Evolutionary conservation across 805 yeast genomes (phyloP).

Genomic region (Blastobotrys americana): DNA sequence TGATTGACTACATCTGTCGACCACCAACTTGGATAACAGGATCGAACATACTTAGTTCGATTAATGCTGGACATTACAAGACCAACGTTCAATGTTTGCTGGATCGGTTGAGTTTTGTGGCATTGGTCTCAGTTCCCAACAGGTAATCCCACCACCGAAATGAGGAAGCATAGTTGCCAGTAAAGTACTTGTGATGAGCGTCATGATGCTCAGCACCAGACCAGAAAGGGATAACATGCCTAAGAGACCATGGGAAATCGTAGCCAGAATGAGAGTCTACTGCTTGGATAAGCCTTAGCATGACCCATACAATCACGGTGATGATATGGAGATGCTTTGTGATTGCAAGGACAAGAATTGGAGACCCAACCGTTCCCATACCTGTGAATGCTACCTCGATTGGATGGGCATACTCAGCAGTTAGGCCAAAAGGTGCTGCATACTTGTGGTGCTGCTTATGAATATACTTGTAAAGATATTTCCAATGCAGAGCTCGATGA

Average conservation of each 20-base stretch:
- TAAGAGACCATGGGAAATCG: constrained; percentile 94
- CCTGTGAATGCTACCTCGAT: constrained; percentile 86
- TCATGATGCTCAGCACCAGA: constrained; percentile 99
- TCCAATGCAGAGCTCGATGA: constrained; percentile 85
- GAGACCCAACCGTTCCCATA: constrained; percentile 93
- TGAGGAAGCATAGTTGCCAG: constrained; percentile 89
- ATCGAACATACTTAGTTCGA: no score
- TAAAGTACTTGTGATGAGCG: constrained; percentile 91
- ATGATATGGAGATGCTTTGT: constrained; percentile 74
- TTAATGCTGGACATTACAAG: no score
- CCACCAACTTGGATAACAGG: no score
- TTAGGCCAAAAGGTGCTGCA: constrained; percentile 95
- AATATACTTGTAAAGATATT: constrained; percentile 71
- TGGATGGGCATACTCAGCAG: constrained; percentile 98
- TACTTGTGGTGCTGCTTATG: constrained; percentile 97
- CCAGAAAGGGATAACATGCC: constrained; percentile 90
- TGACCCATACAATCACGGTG: constrained; percentile 83
- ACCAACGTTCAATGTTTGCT: no score
- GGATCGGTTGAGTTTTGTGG: constrained; percentile 20
- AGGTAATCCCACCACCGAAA: constrained; percentile 95
- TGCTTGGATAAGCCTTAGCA: constrained; percentile 86
- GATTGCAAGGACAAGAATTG: constrained; percentile 71
- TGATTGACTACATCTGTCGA: no score
- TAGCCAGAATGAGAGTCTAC: constrained; percentile 97
- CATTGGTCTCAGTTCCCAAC: constrained; percentile 56